Conservation (phyloP, 2,329 filamentous ascomycete genomes). For the Ophiostoma montium region DNA sequence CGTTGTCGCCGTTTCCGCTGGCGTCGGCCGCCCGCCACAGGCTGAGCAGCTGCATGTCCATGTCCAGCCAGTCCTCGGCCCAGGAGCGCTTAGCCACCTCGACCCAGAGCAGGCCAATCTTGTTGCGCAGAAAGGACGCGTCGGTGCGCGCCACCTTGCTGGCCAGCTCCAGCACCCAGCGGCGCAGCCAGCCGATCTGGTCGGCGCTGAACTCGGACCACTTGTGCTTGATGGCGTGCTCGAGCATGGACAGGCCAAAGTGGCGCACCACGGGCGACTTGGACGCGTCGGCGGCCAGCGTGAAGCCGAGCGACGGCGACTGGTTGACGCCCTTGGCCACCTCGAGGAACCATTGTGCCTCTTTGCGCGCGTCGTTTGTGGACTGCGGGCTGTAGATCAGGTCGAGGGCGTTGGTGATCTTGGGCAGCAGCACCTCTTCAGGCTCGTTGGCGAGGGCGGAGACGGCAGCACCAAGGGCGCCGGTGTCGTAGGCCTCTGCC, state of each 20-base stretch:
- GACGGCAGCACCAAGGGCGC: not conserved
- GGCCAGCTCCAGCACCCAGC: slow-evolving; percentile 68
- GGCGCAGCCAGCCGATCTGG: slow-evolving; percentile 54
- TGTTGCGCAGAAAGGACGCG: slow-evolving; percentile 76
- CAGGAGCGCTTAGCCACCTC: slow-evolving; percentile 88
- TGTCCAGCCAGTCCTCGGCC: slow-evolving; percentile 86
- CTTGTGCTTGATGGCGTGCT: slow-evolving; percentile 75
- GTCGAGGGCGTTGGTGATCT: slow-evolving; percentile 73
- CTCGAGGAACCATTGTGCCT: slow-evolving; percentile 79
- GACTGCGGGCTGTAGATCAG: slow-evolving; percentile 75
- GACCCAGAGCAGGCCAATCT: slow-evolving; percentile 87
- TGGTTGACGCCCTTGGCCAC: slow-evolving; percentile 64
- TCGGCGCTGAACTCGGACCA: slow-evolving; percentile 60
- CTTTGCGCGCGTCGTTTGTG: slow-evolving; percentile 63
- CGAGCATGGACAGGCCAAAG: slow-evolving; percentile 83
- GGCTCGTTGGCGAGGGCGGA: slow-evolving; percentile 7
- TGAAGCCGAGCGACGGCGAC: slow-evolving; percentile 74
- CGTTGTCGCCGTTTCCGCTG: slow-evolving; percentile 32
- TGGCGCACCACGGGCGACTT: slow-evolving; percentile 78
- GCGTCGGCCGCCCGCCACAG: slow-evolving; percentile 61
- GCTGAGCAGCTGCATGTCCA: slow-evolving; percentile 71
- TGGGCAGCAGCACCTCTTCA: slow-evolving; percentile 32
- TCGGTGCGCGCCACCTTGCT: slow-evolving; percentile 57
- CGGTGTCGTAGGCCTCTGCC: not conserved
- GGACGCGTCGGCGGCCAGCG: slow-evolving; percentile 58